Evolutionary conservation across 2,329 filamentous ascomycete species (phyloP).

Genomic region (Trichoderma sp.): DNA sequence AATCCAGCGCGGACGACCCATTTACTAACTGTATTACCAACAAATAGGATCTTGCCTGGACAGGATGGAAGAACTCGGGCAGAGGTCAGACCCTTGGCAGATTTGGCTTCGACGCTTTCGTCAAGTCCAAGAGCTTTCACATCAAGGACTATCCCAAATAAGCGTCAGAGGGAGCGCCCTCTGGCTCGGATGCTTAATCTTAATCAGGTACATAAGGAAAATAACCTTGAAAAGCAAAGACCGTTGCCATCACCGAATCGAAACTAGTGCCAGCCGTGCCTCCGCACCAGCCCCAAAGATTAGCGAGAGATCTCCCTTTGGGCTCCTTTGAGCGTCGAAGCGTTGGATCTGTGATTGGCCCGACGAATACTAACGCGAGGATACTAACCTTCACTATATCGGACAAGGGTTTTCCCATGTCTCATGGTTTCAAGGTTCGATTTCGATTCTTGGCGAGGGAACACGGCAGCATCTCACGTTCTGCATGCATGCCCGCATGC

Average conservation of each 20-base stretch:
- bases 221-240: background rate
- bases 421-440: background rate
- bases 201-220: slow-evolving; percentile 5
- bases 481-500: slow-evolving; percentile 4
- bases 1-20: slow-evolving; percentile 1
- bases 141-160: slow-evolving; percentile 77
- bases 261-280: slow-evolving; percentile 18
- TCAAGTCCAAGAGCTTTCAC: slow-evolving; percentile 95
- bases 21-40: slow-evolving; percentile 29
- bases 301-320: slow-evolving; percentile 33
- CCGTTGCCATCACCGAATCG: slow-evolving; percentile 13
- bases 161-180: background rate
- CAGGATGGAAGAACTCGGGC: slow-evolving; percentile 96
- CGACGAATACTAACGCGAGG: slow-evolving; percentile 20
- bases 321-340: slow-evolving; percentile 8
- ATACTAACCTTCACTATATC: background rate
- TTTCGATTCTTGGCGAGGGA: slow-evolving; percentile 14
- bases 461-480: slow-evolving; percentile 11
- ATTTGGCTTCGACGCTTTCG: slow-evolving; percentile 93
- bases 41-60: slow-evolving; percentile 84
- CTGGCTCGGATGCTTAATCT: slow-evolving; percentile 10
- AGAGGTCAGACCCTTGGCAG: slow-evolving; percentile 86
- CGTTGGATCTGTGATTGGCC: slow-evolving; percentile 27
- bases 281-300: slow-evolving; percentile 27
- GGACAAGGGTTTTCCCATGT: slow-evolving; percentile 14